Evolutionary conservation across 164 flowering plant genomes (phyloP), one percentile per base, ranked within the genome.

Genomic region (Piper betle): DNA sequence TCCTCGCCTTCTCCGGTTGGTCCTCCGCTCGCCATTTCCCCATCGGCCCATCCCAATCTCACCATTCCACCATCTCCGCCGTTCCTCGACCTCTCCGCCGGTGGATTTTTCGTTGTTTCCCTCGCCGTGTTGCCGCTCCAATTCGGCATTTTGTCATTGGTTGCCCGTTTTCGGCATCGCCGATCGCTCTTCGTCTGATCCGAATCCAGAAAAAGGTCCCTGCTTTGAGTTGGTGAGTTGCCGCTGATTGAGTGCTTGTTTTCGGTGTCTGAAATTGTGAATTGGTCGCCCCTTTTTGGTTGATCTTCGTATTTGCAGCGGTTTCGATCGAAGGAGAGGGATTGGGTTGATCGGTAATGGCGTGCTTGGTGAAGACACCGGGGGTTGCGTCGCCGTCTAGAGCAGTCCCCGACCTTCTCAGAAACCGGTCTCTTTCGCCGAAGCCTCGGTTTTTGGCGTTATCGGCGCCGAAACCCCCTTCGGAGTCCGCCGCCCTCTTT

Each of bases 51-150:
- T 25, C 33, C 33, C 33, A 25, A 25, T 25, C 33, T 25, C 33
- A 25, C 33, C 33, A 25, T 25, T 25, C 33, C 33, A 25, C 2
- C 33, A 25, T 25, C 2, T 25, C 33, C 1, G 33, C 33, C 76
- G 65, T 77, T 79, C 64, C 86, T 72, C 40, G 74, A 68, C 59
- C 73, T 77, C 81, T 58, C 80, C 6, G 83, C 82, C 76, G 87
- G 68, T 17, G 61, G 12, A 16, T 83, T 84, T 52, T 57, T 15
- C 0, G 58, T 57, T 6, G 69, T 72, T 37, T 83, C 53, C 18
- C n/a, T 19, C 37, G 55, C 33, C 2, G 1, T 25, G 33, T 25
- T 25, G 33, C 33, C 33, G 33, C 33, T 25, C 33, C 33, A 25
- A 25, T 25, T 25, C 33, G 33, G 33, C 33, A 25, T 25, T 25